phyloP scores from a whole-genome alignment of 78 protist species.

The Bigelowiella natans region DNA sequence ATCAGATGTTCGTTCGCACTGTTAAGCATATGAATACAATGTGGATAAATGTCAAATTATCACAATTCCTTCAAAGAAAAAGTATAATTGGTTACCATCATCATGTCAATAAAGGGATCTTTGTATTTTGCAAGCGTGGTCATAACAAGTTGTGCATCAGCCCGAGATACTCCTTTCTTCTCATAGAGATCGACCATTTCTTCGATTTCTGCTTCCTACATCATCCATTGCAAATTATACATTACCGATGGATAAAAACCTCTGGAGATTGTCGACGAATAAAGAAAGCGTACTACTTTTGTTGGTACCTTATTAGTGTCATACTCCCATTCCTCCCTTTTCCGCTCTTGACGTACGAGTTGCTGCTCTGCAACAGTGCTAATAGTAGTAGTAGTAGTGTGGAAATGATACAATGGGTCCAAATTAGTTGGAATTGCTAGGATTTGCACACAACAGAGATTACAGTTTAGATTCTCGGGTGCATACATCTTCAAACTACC shows the following conservation, averaged over 20 bases:
- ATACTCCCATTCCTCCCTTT: not conserved
- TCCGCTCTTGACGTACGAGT: not conserved
- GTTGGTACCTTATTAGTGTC: not conserved
- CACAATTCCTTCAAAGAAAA: not conserved
- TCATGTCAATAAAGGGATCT: not conserved
- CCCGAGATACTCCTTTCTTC: not conserved
- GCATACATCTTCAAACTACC: too few relatives aligned
- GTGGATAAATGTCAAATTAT: not conserved
- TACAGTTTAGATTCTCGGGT: too few relatives aligned
- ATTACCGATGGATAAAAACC: too few relatives aligned
- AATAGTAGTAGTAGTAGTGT: too few relatives aligned
- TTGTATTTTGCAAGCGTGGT: not conserved
- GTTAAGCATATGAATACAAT: too few relatives aligned
- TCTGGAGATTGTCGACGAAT: too few relatives aligned
- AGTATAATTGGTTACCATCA: not conserved
- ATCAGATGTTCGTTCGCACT: too few relatives aligned
- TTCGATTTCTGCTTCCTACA: slow-evolving; percentile 3
- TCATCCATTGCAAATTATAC: too few relatives aligned
- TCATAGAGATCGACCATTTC: slow-evolving; percentile 3
- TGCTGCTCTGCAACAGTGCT: not conserved
- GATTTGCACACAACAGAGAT: too few relatives aligned
- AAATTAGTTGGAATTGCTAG: too few relatives aligned
- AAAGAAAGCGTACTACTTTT: not conserved
- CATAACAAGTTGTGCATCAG: not conserved
- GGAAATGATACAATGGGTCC: too few relatives aligned